These are phyloP conservation scores for Solanum piurae DNA, from an alignment of 257 asterid species.

Conservation along the genomic window DNA sequence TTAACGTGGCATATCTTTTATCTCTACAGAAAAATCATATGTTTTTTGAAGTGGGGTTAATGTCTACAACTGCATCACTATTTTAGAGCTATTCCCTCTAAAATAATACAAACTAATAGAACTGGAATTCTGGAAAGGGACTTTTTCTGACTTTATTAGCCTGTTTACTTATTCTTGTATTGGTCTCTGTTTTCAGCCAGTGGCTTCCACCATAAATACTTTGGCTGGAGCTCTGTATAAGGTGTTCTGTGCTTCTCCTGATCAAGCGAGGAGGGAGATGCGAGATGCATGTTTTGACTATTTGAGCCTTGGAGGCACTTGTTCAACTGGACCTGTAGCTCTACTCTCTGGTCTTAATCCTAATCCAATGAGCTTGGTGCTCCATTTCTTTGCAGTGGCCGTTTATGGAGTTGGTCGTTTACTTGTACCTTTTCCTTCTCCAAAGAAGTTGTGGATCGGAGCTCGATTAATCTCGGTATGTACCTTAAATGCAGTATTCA, in stretches of 20 bases:
- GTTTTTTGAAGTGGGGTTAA: neutral
- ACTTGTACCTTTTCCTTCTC: constrained; percentile 41
- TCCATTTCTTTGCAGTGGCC: constrained; percentile 41
- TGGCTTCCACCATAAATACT: constrained; percentile 45
- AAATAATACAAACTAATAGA: neutral
- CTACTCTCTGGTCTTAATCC: constrained; percentile 41
- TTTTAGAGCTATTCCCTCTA: neutral
- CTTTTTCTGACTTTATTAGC: neutral
- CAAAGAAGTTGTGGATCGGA: constrained; percentile 32
- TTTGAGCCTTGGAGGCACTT: constrained; percentile 43
- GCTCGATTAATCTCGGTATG: constrained; percentile 31
- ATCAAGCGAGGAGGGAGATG: constrained; percentile 47
- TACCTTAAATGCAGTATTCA: neutral
- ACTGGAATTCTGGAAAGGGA: neutral
- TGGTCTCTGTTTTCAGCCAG: constrained; percentile 24
- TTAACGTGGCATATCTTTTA: neutral
- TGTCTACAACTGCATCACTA: neutral
- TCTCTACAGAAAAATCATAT: neutral
- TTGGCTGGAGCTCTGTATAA: constrained; percentile 41
- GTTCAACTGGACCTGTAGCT: constrained; percentile 39
- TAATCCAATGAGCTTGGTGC: constrained; percentile 32
- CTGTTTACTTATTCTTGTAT: neutral
- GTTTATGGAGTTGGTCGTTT: constrained; percentile 39
- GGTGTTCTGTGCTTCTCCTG: constrained; percentile 44
- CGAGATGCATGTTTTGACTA: constrained; percentile 44